Conservation (phyloP, 1,284 basidiomycete genomes). For the Fistulina hepatica region DNA sequence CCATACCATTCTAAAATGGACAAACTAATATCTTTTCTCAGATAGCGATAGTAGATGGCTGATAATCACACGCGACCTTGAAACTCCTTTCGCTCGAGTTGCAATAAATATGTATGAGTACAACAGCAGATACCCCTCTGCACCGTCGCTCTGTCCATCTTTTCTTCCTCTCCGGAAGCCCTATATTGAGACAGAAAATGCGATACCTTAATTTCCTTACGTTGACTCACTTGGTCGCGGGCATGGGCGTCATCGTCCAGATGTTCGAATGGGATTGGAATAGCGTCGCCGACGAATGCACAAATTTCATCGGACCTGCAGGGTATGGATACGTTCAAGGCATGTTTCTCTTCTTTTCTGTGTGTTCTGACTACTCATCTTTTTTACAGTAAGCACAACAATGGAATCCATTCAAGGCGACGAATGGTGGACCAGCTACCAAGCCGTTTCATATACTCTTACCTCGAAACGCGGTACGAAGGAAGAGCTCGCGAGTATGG, state of each 20-base stretch:
- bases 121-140: neutral
- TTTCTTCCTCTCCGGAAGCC: neutral
- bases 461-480: constrained; percentile 48
- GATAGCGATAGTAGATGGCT: too few species aligned
- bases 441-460: constrained; percentile 49
- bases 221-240: too few species aligned
- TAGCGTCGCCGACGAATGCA: constrained; percentile 28
- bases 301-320: constrained; percentile 26
- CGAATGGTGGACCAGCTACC: constrained; percentile 35
- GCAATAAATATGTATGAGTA: too few species aligned
- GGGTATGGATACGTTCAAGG: constrained; percentile 30
- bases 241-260: constrained; percentile 25
- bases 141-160: neutral
- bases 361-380: neutral
- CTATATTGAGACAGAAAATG: too few species aligned
- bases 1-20: too few species aligned
- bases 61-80: too few species aligned
- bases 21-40: too few species aligned
- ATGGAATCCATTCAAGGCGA: constrained; percentile 21
- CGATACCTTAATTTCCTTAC: too few species aligned
- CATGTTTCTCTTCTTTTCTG: neutral
- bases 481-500: constrained; percentile 41
- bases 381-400: constrained; percentile 17
- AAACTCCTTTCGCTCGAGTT: too few species aligned
- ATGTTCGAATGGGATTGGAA: too few species aligned